Evolutionary conservation across 805 yeast species (phyloP), one percentile per base, ranked within the genome.

Genomic region (Myxozyma kluyveri): DNA sequence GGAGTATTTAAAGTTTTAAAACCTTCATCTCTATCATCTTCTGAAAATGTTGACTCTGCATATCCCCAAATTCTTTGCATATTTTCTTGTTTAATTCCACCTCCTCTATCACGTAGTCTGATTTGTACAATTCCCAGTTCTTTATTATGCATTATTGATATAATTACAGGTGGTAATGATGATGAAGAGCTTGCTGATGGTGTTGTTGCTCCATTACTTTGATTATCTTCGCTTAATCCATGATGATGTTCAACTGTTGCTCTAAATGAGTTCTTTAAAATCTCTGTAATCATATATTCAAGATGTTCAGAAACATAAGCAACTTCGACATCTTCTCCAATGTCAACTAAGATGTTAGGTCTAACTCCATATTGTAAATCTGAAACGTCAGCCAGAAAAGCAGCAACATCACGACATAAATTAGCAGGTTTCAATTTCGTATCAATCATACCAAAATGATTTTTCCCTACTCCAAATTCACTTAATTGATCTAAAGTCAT

Each of bases 231-330:
- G 17, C 51, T 41, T 36, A 43, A 27, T 17, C 49, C 47, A 6
- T 46, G 31, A 36, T 10, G 29, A 5, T 79, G 80, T 66, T 91
- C 98, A 47, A 91, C 84, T 49, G 86, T 89, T 0, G 99, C 96
- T 49, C 96, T 72, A 57, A 85, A 82, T 4, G 96, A 79, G 68
- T 91, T 91, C 69, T 91, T 91, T 61, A 91, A 75, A 19, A 91
- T 70, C 69, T 91, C 99, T 21, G 87, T 87, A 50, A 89, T 73
- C 44, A 91, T 81, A 65, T 93, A 91, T 65, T 91, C 96, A 47
- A 93, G 68, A 65, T 90, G 96, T 41, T 84, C 83, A 19, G 93
- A 88, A 40, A 91, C 84, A 67, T 88, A 91, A 0, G 96, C 91
- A 65, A 90, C 81, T 22, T 71, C 69, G 14, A 86, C 72, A 22